Percentiles rank a stretch among this genome's conserved stretches.
These are phyloP conservation scores for Albugo laibachii DNA, from an alignment of 352 stramenopile genomes.

Conservation along the genomic window DNA sequence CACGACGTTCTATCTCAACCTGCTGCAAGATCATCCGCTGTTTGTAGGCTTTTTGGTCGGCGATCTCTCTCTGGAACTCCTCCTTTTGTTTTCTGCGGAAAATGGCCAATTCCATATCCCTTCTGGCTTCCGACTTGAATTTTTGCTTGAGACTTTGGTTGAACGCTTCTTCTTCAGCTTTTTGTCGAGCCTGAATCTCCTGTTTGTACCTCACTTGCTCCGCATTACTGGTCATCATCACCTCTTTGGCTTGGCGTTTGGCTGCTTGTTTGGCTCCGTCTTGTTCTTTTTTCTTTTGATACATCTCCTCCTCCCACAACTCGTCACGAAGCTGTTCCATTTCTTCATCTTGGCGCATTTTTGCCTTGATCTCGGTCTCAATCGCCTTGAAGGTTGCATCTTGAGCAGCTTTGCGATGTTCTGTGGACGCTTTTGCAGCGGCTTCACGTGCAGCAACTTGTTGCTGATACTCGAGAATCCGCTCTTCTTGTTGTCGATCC, in stretches of 20 bases:
- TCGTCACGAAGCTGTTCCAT: constrained; percentile 74
- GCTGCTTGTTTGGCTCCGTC: constrained; percentile 42
- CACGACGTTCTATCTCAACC: constrained; percentile 48
- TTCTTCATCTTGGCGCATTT: constrained; percentile 71
- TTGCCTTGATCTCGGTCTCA: constrained; percentile 67
- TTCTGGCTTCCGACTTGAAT: constrained; percentile 37
- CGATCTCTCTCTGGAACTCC: constrained; percentile 42
- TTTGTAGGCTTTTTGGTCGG: constrained; percentile 31
- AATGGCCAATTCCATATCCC: constrained; percentile 37
- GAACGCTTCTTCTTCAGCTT: constrained; percentile 45
- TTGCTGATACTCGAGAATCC: constrained; percentile 26
- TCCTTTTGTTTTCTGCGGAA: constrained; percentile 41
- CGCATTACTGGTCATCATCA: constrained; percentile 75
- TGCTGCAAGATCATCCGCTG: constrained; percentile 58
- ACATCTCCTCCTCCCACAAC: constrained; percentile 84
- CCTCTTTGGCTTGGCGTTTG: constrained; percentile 57
- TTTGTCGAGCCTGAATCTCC: constrained; percentile 28
- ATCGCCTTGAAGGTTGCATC: constrained; percentile 54
- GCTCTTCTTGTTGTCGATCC: constrained; percentile 17
- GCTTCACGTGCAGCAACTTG: constrained; percentile 26
- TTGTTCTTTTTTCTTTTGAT: constrained; percentile 45
- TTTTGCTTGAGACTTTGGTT: constrained; percentile 40
- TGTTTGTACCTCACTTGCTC: constrained; percentile 35
- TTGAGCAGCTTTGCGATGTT: constrained; percentile 40
- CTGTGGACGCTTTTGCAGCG: constrained; percentile 32